Percentiles rank a stretch among this genome's conserved stretches.
Evolutionary conservation across 83 land plant species (phyloP).

Genomic region (Thuja plicata): DNA sequence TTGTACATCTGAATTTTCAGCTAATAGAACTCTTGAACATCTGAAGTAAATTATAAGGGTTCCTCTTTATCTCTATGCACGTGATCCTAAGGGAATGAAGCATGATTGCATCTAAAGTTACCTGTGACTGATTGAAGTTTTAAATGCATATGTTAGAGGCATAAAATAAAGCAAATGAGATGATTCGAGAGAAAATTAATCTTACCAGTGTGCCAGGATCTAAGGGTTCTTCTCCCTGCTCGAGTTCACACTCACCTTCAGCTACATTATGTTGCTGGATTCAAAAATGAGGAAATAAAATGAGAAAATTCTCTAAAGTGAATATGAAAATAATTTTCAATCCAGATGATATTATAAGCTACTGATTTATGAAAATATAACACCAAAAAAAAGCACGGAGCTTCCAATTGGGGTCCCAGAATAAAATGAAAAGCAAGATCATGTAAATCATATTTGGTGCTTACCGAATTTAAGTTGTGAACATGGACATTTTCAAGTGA

Average conservation of each 20-base stretch:
- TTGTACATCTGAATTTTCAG: not conserved
- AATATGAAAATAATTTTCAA: not conserved
- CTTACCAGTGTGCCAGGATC: conserved; percentile 9
- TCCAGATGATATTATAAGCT: not conserved
- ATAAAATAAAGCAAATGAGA: not conserved
- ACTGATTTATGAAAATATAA: not conserved
- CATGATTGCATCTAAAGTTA: not conserved
- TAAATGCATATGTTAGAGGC: not conserved
- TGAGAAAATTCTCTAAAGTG: not conserved
- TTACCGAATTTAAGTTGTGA: conserved; percentile 17
- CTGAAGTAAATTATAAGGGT: not conserved
- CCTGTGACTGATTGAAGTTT: too few relatives aligned
- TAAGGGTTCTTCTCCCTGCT: not conserved
- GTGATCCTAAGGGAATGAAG: not conserved
- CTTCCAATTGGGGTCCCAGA: not conserved
- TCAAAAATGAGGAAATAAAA: not conserved
- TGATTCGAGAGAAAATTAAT: not conserved
- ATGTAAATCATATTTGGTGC: not conserved
- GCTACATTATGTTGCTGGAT: conserved; percentile 9
- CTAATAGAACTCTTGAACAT: not conserved
- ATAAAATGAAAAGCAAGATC: not conserved
- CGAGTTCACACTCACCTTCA: not conserved
- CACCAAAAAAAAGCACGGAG: not conserved
- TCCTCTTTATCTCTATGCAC: not conserved
- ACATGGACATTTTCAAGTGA: conserved; percentile 30